Base-by-base conservation (phyloP, 2,329 filamentous ascomycete genomes). In the Verticillium nubilum region DNA sequence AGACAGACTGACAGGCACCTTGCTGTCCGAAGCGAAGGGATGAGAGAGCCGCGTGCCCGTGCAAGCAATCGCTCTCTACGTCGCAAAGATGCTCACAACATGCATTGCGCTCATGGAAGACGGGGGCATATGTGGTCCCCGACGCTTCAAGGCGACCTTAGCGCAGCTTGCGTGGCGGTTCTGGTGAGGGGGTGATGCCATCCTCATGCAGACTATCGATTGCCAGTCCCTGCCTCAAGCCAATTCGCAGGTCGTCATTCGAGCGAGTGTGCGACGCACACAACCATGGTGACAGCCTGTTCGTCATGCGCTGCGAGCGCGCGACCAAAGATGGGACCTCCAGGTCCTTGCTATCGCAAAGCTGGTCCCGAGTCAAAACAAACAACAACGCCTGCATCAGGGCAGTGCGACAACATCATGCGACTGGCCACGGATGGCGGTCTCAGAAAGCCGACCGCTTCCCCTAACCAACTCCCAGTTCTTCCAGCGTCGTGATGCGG, bases 121-220 rank as follows among this genome's bases (percentile, higher is more conserved):
- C 35, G n/a, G 9, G 42, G 42, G 12, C n/a, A 7, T 10, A 10
- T 47, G 42, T n/a, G 42, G 42, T 47, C 42, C 42, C 42, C 42
- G 42, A 47, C 42, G 9, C 42, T 47, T 47, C 42, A 19, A 47
- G 42, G 23, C 42, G n/a, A 23, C 42, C 61, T 65, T 66, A 66
- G 68, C 66, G 65, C 58, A 65, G 66, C 65, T 67, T 70, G 67
- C 62, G 68, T 70, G 68, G 69, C 67, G 66, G 63, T 52, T 58
- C 62, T 42, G 56, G 57, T 54, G 52, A 64, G 63, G 69, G 67
- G 68, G 67, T 61, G 63, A 67, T 67, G 64, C 62, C 58, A 65
- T 65, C 61, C 61, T 60, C 60, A 54, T 29, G 52, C 52, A 31
- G 52, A 31, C 52, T 54, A 54, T 54, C 52, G 52, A 33, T 54